A percentile compares a stretch with the other conserved stretches of the same genome.
Conservation (phyloP, 2,329 filamentous ascomycete species). For the Fusarium begoniae region DNA sequence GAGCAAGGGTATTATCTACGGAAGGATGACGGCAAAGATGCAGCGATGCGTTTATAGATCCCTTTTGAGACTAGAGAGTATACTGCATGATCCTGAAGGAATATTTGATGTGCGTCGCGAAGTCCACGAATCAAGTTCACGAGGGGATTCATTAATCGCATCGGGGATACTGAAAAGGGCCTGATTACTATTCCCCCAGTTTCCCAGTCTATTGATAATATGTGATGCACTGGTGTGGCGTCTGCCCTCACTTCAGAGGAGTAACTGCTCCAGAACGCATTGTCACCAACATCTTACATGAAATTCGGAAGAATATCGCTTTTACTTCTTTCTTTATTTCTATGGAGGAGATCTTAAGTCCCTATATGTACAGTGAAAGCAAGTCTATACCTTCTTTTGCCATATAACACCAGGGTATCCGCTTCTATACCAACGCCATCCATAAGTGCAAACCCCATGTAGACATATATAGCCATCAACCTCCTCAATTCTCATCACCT, state of each 20-base stretch:
- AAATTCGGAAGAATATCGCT: background rate
- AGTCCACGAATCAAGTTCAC: background rate
- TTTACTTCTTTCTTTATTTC: background rate
- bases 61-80: background rate
- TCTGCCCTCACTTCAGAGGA: background rate
- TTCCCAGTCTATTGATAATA: no score
- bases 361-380: background rate
- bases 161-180: no score
- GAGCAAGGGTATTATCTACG: background rate
- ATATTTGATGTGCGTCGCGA: background rate
- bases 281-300: background rate
- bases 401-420: conserved; percentile 8
- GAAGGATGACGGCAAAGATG: background rate
- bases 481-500: background rate
- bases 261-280: no score
- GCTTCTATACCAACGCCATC: conserved; percentile 18
- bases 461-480: background rate
- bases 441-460: background rate
- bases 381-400: conserved; percentile 9
- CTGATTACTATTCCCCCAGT: no score
- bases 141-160: background rate
- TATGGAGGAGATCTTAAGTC: background rate
- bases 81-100: no score
- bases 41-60: background rate
- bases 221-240: background rate